Evolutionary conservation across 495 filamentous ascomycete species (phyloP).

Genomic region (Talaromyces thailandensis): DNA sequence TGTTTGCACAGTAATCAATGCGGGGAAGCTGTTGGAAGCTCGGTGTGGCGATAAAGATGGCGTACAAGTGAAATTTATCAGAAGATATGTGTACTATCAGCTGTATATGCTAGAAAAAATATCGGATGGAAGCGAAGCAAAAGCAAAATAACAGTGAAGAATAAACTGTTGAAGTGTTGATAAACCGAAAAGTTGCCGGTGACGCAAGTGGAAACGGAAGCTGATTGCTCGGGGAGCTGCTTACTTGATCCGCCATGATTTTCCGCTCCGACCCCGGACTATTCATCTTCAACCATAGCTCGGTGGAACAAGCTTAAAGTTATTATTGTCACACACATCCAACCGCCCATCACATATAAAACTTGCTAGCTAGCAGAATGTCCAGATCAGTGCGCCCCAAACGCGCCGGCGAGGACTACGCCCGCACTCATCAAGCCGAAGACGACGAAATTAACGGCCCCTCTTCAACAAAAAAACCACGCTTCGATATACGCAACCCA

Average conservation of each 20-base stretch:
- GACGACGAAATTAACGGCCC: conserved; percentile 37
- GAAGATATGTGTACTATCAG: neutral
- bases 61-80: neutral
- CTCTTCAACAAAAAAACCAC: conserved; percentile 66
- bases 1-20: neutral
- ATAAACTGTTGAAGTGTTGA: conserved; percentile 1
- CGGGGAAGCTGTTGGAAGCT: neutral
- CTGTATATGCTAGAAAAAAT: conserved; percentile 3
- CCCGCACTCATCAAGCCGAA: conserved; percentile 58
- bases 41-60: conserved; percentile 1
- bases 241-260: conserved; percentile 26
- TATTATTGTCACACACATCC: conserved; percentile 8
- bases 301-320: conserved; percentile 13
- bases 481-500: conserved; percentile 92
- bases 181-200: conserved; percentile 11
- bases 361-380: neutral
- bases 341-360: neutral
- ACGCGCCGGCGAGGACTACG: conserved; percentile 69
- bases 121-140: conserved; percentile 5
- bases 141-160: neutral
- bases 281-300: neutral
- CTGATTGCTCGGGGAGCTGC: neutral
- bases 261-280: conserved; percentile 38
- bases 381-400: conserved; percentile 56
- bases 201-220: conserved; percentile 25